Conservation (phyloP, 345 rosid species). For the Hibiscus syriacus region DNA sequence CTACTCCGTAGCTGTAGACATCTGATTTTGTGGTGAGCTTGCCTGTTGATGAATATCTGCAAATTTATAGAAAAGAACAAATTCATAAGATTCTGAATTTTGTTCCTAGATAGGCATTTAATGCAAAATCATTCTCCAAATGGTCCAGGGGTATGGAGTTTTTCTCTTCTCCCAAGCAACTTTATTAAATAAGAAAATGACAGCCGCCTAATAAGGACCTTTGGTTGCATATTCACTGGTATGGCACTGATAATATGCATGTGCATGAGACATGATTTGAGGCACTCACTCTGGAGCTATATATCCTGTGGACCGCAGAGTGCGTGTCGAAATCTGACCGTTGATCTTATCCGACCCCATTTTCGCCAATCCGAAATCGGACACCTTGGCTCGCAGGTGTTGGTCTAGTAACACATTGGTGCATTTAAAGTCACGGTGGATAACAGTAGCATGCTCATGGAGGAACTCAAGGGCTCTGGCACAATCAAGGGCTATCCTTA, state of each 20-base stretch:
- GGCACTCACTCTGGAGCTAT: conserved; percentile 89
- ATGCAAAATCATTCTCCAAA: neutral
- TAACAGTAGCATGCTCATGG: conserved; percentile 61
- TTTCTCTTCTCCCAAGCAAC: neutral
- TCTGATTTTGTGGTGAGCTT: conserved; percentile 91
- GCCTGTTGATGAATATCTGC: conserved; percentile 81
- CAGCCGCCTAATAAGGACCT: conserved; percentile 11
- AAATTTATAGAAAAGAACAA: no score
- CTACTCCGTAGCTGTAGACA: conserved; percentile 81
- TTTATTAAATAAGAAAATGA: conserved; percentile 24
- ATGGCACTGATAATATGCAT: neutral
- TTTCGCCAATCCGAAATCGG: conserved; percentile 75
- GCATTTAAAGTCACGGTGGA: conserved; percentile 85
- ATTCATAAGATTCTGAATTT: neutral
- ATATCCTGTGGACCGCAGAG: conserved; percentile 67
- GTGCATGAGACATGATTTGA: conserved; percentile 9
- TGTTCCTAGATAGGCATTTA: neutral
- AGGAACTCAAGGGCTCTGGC: conserved; percentile 82
- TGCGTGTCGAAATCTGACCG: conserved; percentile 66
- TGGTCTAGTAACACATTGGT: conserved; percentile 58
- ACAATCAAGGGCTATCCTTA: conserved; percentile 77
- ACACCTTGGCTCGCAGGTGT: conserved; percentile 61
- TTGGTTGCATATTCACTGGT: conserved; percentile 9
- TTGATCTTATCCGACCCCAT: conserved; percentile 62
- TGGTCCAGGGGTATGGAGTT: neutral